Evolutionary conservation across 2,329 filamentous ascomycete genomes (phyloP), one percentile per base, ranked within the genome.

Genomic region (Colletotrichum sp.): DNA sequence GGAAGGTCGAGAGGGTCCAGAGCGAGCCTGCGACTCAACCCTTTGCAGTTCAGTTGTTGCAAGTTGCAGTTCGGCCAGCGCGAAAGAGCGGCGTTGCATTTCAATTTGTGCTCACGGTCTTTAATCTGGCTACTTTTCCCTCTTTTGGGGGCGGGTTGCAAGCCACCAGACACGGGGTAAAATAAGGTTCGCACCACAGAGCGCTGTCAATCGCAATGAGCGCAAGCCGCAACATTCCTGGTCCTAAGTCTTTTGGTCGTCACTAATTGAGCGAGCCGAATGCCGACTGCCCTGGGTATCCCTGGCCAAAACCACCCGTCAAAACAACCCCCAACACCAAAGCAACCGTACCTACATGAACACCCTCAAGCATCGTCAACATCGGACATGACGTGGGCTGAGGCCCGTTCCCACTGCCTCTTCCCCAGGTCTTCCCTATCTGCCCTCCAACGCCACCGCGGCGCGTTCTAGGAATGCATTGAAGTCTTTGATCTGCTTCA

Each of bases 381-480:
- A 30, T 73, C 56, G 61, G 14, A 68, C 68, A 43, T 28, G 62
- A 52, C 62, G 43, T 75, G 34, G 43, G 43, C 26, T 26, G 32
- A 52, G 55, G 34, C 28, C 26, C 18, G n/a, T 12, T 36, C 62
- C 14, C 55, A 28, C 52, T 52, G 43, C 52, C 48, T 30, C 32
- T 61, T 61, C 28, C 58, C 58, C 28, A 14, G 6, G n/a, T 32
- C 34, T 13, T 16, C 18, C 24, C 24, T 34, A 36, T 55, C 75
- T 68, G 36, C 61, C 43, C 81, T 93, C 92, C 58, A 94, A 83
- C 36, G 88, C 90, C 34, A 86, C 82, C 4, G 91, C 91, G 7
- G 90, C 87, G 26, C 92, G 87, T 81, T 93, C 92, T 64, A 94
- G 83, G 77, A 93, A 92, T 36, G 87, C 87, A 77, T 93, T 94